Base-by-base conservation (phyloP, 257 asterid genomes). In the Gynochthodes officinalis region DNA sequence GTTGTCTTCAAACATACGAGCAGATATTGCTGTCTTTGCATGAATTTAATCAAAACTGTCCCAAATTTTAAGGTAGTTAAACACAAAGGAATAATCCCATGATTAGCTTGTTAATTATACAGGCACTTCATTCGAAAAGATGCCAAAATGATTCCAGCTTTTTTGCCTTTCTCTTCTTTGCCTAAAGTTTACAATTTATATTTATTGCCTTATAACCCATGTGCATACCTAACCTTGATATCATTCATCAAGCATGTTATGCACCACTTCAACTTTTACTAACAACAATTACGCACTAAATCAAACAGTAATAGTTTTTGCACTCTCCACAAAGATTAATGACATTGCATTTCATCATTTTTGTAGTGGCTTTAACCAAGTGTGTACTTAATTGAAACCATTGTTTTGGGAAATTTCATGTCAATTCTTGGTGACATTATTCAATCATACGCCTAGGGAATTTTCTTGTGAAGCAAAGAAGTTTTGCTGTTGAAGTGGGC, bases 161-260 rank as follows among this genome's bases (percentile, higher is more conserved):
- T 80, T 70, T 27, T 44, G 40, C 40, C 21, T 61, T 21, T 3
- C 30, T n/a, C 33, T 6, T 61, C 40, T 42, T 67, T 32, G 1
- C 1, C 5, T 18, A 59, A 4, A n/a, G 23, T 57, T 63, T 8
- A 63, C 21, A 23, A 33, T 23, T 23, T 37, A 53, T 70, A 13
- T 12, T 10, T 6, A 39, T 13, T 18, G n/a, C 8, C 25, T 63
- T 80, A 81, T 80, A 79, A 67, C 89, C 70, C 90, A 87, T 89
- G 90, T 87, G 97, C 91, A 71, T 30, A 79, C 92, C 89, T 76
- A 85, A 79, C 80, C 64, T 72, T 5, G 79, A 76, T 83, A 90
- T 86, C 92, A 86, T 88, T 89, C 80, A 77, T 75, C 78, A 70
- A 81, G 86, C 87, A 82, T 83, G 85, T 67, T 81, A 75, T 77